Base-by-base conservation (phyloP, 2,329 filamentous ascomycete species). In the Fonsecaea erecta region DNA sequence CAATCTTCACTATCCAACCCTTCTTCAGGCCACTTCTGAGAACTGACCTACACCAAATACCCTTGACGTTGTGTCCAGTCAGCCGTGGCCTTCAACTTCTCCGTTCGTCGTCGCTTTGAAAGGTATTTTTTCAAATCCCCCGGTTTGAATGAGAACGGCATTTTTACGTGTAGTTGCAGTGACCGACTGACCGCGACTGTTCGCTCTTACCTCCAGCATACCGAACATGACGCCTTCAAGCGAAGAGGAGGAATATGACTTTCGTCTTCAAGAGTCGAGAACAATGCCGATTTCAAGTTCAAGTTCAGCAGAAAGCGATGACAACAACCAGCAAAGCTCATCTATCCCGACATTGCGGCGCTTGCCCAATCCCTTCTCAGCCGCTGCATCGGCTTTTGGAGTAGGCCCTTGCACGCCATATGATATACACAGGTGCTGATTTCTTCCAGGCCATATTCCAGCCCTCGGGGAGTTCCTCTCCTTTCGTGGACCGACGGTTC, bases 311-410 rank as follows among this genome's bases (percentile, higher is more conserved):
- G 43, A 37, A 43, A 16, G n/a, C 2, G 9, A 53, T 30, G 43
- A 48, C 43, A 24, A 26, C 21, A 12, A 5, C 43, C 43, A 24
- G 9, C 21, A 8, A 2, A 21, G 9, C 43, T 11, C 43, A 11
- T 48, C 43, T 48, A 18, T 48, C 43, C 26, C 52, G 26, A 18
- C 26, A n/a, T 32, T 54, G 28, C 34, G 8, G n/a, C 28, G 28
- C 52, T 16, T 54, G 12, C 52, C 52, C 26, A 54, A 48, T 26
- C 43, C 43, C 43, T 48, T 48, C 43, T 48, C 43, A 12, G 43
- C 9, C 1, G n/a, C 40, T 9, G 18, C 40, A 21, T 48, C 43
- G 21, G 43, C 21, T 12, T 48, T 48, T 24, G 43, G 43, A 24
- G 43, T 48, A 48, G 4, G 43, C 43, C 8, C 14, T 48, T 11